phyloP scores from a whole-genome alignment of 257 asterid genomes.

The Gentiana straminea region DNA sequence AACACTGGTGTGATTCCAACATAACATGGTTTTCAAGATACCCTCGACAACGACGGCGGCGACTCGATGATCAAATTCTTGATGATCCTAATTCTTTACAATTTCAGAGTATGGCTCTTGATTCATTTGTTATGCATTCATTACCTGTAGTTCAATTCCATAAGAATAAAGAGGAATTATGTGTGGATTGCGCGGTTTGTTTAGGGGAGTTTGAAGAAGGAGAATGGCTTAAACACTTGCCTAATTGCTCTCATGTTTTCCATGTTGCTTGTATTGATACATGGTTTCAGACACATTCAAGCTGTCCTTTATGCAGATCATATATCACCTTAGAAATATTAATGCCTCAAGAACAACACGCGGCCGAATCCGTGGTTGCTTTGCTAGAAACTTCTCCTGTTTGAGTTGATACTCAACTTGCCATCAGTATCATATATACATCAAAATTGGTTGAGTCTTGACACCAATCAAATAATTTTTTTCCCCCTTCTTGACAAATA shows the following conservation, averaged over 20 bases:
- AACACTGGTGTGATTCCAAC: slow-evolving; percentile 19
- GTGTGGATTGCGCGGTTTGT: slow-evolving; percentile 54
- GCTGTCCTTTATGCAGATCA: slow-evolving; percentile 68
- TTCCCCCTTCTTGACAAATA: not conserved
- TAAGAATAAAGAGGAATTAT: slow-evolving; percentile 5
- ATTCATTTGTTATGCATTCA: slow-evolving; percentile 41
- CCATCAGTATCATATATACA: not conserved
- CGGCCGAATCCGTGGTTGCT: slow-evolving; percentile 11
- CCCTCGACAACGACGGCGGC: slow-evolving; percentile 21
- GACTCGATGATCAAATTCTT: slow-evolving; percentile 22
- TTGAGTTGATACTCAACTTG: not conserved
- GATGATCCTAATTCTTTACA: slow-evolving; percentile 37
- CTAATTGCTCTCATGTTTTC: slow-evolving; percentile 52
- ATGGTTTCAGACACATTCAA: slow-evolving; percentile 74
- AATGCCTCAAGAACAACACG: slow-evolving; percentile 1
- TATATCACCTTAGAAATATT: slow-evolving; percentile 6
- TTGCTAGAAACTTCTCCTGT: slow-evolving; percentile 20
- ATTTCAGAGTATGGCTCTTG: slow-evolving; percentile 42
- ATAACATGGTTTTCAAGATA: slow-evolving; percentile 15
- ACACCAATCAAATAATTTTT: not conserved
- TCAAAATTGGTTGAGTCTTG: not conserved
- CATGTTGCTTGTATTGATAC: slow-evolving; percentile 66
- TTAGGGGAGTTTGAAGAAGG: slow-evolving; percentile 60
- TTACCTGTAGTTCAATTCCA: slow-evolving; percentile 53
- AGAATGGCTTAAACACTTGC: slow-evolving; percentile 56